Base-by-base conservation (phyloP, 768 basidiomycete genomes). In the Calocera viscosa region DNA sequence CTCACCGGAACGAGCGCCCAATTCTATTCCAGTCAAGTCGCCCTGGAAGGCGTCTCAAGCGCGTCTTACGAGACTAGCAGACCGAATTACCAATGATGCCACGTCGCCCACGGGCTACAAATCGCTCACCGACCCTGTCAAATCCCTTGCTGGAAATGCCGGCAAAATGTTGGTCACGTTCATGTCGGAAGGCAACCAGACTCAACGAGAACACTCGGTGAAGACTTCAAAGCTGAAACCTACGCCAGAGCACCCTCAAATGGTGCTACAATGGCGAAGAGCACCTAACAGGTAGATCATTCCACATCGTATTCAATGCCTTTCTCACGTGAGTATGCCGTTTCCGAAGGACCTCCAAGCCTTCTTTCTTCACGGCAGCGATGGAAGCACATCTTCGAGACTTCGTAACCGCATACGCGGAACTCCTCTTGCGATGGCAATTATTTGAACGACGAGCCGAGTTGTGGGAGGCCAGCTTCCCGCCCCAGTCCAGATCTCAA, bases 371-470 rank as follows among this genome's bases (percentile, higher is more conserved):
- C 65, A 65, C 40, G 35, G 63, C 66, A 12, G 53, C 34, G n/a
- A 60, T 49, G 65, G 53, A 40, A 26, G 30, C 24, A 3, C 53
- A 60, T 5, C 53, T 60, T 26, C 26, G 30, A 19, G 53, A 14
- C 30, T 60, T 28, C 30, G 30, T 60, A 16, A 60, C 5, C 24
- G 79, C 80, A 0, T 94, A 93, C 72, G 87, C 88, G 5, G 89
- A 93, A 66, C 77, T 88, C 69, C 77, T 94, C 26, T 84, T 84
- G 69, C 77, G 85, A 49, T 94, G 91, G 92, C 77, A 84, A 69
- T 74, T 91, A 65, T 77, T 82, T 70, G 80, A 84, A 41, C 88
- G 90, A 73, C 83, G 91, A 1, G 75, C 86, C 19, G 89, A 91
- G 69, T 79, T 93, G 5, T 60, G 53, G 24, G 53, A 60, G 22